Conservation (phyloP, 805 yeast species). For the Maudiozyma bulderi region DNA sequence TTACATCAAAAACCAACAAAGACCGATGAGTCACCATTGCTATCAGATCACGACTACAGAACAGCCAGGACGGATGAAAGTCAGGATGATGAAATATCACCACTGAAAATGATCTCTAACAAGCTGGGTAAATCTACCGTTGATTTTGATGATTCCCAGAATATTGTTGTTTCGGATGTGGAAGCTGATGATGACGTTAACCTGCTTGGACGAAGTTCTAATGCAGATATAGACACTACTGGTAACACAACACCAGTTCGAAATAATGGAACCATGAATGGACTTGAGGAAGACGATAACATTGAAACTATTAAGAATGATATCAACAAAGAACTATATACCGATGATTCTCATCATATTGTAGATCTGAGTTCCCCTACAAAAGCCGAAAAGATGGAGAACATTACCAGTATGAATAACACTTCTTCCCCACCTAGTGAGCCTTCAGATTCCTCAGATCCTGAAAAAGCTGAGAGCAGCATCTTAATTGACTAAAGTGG, state of each 20-base stretch:
- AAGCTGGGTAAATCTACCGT: background rate
- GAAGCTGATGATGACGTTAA: constrained; percentile 17
- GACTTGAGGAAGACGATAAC: background rate
- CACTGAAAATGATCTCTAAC: background rate
- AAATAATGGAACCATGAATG: background rate
- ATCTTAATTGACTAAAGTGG: too few species aligned
- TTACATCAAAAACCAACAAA: background rate
- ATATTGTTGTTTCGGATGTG: constrained; percentile 13
- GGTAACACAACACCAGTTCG: background rate
- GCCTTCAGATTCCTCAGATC: background rate
- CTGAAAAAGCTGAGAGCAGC: too few species aligned
- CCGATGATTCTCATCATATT: background rate
- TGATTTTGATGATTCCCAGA: background rate
- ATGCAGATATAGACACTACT: background rate
- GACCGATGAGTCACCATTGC: background rate
- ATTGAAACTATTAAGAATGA: background rate
- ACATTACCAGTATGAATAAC: background rate
- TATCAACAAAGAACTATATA: background rate
- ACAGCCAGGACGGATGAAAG: background rate
- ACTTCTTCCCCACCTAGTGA: background rate
- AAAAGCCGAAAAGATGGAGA: background rate
- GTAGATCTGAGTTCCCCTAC: background rate
- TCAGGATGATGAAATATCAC: background rate
- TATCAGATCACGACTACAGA: background rate
- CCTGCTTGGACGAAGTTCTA: constrained; percentile 8